phyloP scores from a whole-genome alignment of 2,329 filamentous ascomycete species.

The Septoria linicola region DNA sequence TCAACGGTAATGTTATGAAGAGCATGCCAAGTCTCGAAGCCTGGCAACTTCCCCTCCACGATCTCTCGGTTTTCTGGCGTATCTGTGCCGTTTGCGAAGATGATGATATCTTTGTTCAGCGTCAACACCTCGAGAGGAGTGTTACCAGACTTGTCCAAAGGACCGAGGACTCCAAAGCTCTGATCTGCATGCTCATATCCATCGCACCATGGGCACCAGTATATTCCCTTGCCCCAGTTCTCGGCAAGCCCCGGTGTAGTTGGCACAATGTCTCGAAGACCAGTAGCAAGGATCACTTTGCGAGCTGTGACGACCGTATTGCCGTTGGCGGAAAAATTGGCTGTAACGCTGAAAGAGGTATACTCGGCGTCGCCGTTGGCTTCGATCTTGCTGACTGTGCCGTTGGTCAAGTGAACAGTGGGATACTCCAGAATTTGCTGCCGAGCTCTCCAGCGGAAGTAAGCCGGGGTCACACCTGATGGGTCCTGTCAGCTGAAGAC shows the following conservation, averaged over 20 bases:
- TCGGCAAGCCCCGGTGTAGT: conserved; percentile 25
- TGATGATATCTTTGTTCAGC: conserved; percentile 16
- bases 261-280: conserved; percentile 26
- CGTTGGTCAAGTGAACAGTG: conserved; percentile 15
- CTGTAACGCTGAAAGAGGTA: conserved; percentile 5
- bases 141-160: conserved; percentile 8
- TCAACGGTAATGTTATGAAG: conserved; percentile 18
- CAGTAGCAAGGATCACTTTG: conserved; percentile 28
- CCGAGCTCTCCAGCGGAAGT: conserved; percentile 22
- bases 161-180: conserved; percentile 15
- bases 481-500: background rate
- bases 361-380: conserved; percentile 1
- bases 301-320: conserved; percentile 19
- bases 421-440: conserved; percentile 27
- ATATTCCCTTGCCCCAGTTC: conserved; percentile 28
- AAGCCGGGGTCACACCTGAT: conserved; percentile 21
- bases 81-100: conserved; percentile 18
- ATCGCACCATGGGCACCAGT: conserved; percentile 31
- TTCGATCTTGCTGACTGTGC: conserved; percentile 16
- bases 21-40: conserved; percentile 10
- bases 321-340: conserved; percentile 13
- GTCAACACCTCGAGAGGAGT: conserved; percentile 17
- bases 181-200: conserved; percentile 24
- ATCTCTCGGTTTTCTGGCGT: conserved; percentile 13
- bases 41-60: conserved; percentile 12